Conservation (phyloP, 306 rosid species). For the Cicer cuneatum region DNA sequence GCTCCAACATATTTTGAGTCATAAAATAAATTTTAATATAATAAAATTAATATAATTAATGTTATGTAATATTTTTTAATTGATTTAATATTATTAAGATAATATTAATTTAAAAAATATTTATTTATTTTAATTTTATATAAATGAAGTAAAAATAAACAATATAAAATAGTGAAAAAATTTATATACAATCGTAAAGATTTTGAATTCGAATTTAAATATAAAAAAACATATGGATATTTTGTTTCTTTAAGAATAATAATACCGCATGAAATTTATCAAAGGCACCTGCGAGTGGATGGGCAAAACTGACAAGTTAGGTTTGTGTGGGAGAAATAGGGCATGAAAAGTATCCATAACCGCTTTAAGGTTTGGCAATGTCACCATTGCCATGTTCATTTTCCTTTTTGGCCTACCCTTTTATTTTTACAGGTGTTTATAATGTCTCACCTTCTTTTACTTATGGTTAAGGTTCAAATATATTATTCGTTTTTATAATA, state of each 20-base stretch:
- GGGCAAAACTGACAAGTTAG: slow-evolving; percentile 55
- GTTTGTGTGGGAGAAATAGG: slow-evolving; percentile 48
- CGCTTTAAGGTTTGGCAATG: slow-evolving; percentile 62
- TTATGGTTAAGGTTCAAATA: slow-evolving; percentile 12
- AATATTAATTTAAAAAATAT: too few species aligned
- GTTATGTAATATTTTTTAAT: too few species aligned
- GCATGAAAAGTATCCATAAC: slow-evolving; percentile 64
- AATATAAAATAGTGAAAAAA: too few species aligned
- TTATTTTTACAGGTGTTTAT: slow-evolving; percentile 57
- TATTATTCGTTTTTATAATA: too few species aligned
- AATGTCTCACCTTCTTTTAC: slow-evolving; percentile 46
- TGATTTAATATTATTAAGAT: too few species aligned
- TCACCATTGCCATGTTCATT: slow-evolving; percentile 54
- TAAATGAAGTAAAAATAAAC: too few species aligned
- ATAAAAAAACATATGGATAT: too few species aligned
- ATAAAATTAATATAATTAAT: too few species aligned
- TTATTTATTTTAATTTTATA: too few species aligned
- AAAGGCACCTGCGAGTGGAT: slow-evolving; percentile 59
- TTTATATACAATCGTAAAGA: background rate
- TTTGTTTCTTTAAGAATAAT: slow-evolving; percentile 27
- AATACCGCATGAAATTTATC: slow-evolving; percentile 46
- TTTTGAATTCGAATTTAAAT: too few species aligned
- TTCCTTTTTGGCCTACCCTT: slow-evolving; percentile 54
- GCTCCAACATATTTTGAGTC: too few species aligned
- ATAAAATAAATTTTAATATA: too few species aligned